phyloP scores from a whole-genome alignment of 2,329 filamentous ascomycete species.

The Colletotrichum echinochloae region DNA sequence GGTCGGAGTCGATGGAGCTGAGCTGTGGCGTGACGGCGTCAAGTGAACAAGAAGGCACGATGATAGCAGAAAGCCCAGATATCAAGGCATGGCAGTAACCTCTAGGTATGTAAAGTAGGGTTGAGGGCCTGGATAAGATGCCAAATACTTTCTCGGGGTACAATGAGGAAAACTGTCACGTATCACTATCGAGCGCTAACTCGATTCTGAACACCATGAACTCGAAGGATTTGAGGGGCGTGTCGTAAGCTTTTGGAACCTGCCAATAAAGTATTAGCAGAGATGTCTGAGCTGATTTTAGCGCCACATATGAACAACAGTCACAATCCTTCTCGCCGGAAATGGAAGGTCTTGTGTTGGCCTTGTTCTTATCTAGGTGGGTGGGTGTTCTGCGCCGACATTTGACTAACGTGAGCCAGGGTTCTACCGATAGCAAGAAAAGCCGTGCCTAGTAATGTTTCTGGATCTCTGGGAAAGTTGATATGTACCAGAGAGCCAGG shows the following conservation, averaged over 20 bases:
- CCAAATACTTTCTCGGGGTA: background rate
- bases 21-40: no score
- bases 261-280: background rate
- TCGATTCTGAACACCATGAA: background rate
- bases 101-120: background rate
- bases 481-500: background rate
- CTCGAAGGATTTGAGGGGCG: background rate
- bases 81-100: no score
- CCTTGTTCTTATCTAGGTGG: conserved; percentile 11
- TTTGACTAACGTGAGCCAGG: background rate
- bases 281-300: no score
- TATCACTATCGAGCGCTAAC: background rate
- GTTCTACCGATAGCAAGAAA: background rate
- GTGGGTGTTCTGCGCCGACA: background rate
- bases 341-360: conserved; percentile 27
- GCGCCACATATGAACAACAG: no score
- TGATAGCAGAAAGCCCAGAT: no score
- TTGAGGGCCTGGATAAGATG: background rate
- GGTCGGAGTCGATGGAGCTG: background rate
- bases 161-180: background rate
- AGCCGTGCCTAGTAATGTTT: background rate
- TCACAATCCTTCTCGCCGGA: conserved; percentile 15
- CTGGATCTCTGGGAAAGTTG: background rate
- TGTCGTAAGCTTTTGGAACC: no score
- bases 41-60: background rate